These are phyloP conservation scores for Hansenula sp. DNA, from an alignment of 1,139 yeast species.

Conservation along the genomic window DNA sequence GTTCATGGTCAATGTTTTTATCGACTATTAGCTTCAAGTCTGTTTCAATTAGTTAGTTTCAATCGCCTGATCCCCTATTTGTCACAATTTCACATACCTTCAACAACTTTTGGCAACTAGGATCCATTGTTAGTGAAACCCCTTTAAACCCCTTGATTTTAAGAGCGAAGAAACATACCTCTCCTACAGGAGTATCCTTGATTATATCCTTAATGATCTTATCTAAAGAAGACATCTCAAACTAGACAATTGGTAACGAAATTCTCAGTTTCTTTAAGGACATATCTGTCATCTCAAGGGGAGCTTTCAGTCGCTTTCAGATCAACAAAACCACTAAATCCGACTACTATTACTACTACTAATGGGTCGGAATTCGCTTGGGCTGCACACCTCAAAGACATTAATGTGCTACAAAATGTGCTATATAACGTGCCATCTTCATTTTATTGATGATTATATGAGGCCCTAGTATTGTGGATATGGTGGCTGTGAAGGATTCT, in stretches of 20 bases:
- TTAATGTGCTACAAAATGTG: no score
- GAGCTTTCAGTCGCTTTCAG: not conserved
- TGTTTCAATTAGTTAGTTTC: not conserved
- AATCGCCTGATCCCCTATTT: not conserved
- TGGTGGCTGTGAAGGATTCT: constrained; percentile 6
- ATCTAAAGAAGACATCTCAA: constrained; percentile 13
- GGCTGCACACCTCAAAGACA: no score
- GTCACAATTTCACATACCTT: constrained; percentile 16
- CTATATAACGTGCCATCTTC: not conserved
- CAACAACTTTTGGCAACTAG: constrained; percentile 21
- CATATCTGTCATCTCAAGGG: not conserved
- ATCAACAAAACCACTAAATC: not conserved
- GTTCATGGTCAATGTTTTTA: constrained; percentile 26
- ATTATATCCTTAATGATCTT: constrained; percentile 29
- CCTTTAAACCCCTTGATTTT: constrained; percentile 15
- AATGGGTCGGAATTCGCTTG: no score
- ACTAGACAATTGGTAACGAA: not conserved
- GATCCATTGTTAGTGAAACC: constrained; percentile 13
- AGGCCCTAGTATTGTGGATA: constrained; percentile 10
- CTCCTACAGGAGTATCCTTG: constrained; percentile 53
- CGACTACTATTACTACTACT: no score
- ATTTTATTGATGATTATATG: not conserved
- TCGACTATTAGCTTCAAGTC: constrained; percentile 32
- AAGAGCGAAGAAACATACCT: constrained; percentile 26
- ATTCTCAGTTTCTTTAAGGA: not conserved